Evolutionary conservation across 139 green algal genomes (phyloP).

Genomic region (Dunaliella primolecta): DNA sequence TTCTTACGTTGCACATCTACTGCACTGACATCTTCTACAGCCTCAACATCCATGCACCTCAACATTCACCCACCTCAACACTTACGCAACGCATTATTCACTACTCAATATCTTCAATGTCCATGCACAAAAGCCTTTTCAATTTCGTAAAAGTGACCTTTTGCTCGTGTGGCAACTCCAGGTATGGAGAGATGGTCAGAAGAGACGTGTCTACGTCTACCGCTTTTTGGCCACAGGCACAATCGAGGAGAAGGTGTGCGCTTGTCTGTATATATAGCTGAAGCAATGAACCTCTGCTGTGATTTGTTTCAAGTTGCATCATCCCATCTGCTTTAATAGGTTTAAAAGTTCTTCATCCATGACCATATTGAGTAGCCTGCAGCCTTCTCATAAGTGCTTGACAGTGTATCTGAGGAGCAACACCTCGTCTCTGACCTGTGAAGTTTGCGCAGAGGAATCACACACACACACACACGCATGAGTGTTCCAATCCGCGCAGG

Average conservation of each 20-base stretch:
- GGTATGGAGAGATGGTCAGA: slow-evolving; percentile 97
- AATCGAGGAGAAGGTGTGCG: slow-evolving; percentile 98
- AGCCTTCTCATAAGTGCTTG: background rate
- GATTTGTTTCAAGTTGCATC: slow-evolving; percentile 9
- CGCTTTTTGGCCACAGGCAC: slow-evolving; percentile 90
- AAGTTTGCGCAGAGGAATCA: too few relatives aligned
- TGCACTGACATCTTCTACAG: too few relatives aligned
- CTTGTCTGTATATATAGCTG: slow-evolving; percentile 85
- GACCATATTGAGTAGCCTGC: too few relatives aligned
- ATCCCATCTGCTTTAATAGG: background rate
- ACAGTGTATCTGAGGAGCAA: background rate
- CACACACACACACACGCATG: background rate
- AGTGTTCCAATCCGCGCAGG: background rate
- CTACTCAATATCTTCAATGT: too few relatives aligned
- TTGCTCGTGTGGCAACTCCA: slow-evolving; percentile 43
- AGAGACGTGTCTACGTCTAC: slow-evolving; percentile 96
- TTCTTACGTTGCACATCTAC: too few relatives aligned
- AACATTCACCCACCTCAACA: too few relatives aligned
- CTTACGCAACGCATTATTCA: too few relatives aligned
- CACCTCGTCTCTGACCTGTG: too few relatives aligned
- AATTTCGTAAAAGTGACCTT: background rate
- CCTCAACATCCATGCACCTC: too few relatives aligned
- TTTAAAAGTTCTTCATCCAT: background rate
- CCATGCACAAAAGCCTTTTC: too few relatives aligned
- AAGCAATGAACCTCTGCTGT: slow-evolving; percentile 42